Conservation (phyloP, 352 stramenopile genomes). For the Pythium aquatile region DNA sequence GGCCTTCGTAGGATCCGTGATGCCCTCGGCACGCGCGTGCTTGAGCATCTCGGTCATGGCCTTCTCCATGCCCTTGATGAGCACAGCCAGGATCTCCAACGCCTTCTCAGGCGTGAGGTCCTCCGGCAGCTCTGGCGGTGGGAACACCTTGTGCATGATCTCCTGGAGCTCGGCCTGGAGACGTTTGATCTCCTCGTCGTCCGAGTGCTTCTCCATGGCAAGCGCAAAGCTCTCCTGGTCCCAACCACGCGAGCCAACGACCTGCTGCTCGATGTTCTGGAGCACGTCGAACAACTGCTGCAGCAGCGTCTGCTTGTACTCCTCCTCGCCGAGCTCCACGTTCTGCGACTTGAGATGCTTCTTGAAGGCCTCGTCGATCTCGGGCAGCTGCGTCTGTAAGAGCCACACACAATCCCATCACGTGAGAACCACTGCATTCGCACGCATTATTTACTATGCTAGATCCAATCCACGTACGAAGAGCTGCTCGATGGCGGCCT, state of each 20-base stretch:
- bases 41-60: conserved; percentile 78
- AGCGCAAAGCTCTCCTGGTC: conserved; percentile 54
- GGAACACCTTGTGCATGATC: conserved; percentile 76
- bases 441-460: too few species aligned
- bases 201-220: conserved; percentile 57
- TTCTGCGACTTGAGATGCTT: conserved; percentile 72
- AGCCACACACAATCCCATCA: not conserved
- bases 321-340: conserved; percentile 56
- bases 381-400: conserved; percentile 58
- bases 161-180: conserved; percentile 67
- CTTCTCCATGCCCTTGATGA: conserved; percentile 74
- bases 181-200: conserved; percentile 59
- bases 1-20: conserved; percentile 61
- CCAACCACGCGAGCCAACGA: conserved; percentile 65
- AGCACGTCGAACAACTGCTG: conserved; percentile 77
- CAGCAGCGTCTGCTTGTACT: conserved; percentile 73
- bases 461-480: conserved; percentile 43
- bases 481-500: conserved; percentile 52
- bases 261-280: conserved; percentile 58
- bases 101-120: conserved; percentile 68
- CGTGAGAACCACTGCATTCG: not conserved
- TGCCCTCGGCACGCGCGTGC: conserved; percentile 66
- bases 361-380: conserved; percentile 62
- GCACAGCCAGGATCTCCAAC: conserved; percentile 58
- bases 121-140: conserved; percentile 56